These are phyloP conservation scores for Debaryomyces sp. DNA, from an alignment of 1,139 yeast genomes.

Conservation along the genomic window DNA sequence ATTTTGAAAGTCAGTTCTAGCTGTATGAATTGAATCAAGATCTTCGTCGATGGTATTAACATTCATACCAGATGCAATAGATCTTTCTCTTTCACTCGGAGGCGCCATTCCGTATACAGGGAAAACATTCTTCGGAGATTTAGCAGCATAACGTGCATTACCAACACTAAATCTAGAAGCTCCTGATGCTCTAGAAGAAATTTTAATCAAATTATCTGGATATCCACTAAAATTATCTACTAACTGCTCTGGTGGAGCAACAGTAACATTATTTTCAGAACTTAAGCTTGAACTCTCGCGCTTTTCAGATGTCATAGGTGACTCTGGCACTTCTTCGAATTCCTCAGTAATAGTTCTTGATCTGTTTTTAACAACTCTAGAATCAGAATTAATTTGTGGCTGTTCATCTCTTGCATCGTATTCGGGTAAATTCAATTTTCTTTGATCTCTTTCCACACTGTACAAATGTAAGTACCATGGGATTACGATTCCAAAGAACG, in stretches of 20 bases:
- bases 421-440: conserved; percentile 58
- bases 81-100: conserved; percentile 55
- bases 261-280: background rate
- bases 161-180: conserved; percentile 7
- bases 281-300: conserved; percentile 1
- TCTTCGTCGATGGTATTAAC: conserved; percentile 10
- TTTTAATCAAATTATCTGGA: conserved; percentile 6
- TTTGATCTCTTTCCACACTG: conserved; percentile 70
- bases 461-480: conserved; percentile 73
- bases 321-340: conserved; percentile 10
- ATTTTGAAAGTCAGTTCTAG: background rate
- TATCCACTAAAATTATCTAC: background rate
- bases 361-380: conserved; percentile 64
- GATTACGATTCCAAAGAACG: conserved; percentile 58
- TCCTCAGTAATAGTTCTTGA: conserved; percentile 8
- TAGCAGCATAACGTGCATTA: conserved; percentile 14
- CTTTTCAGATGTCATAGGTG: conserved; percentile 6
- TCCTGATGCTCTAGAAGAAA: conserved; percentile 3
- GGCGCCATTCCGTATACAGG: conserved; percentile 79
- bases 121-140: conserved; percentile 76
- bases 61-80: conserved; percentile 50
- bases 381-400: conserved; percentile 74
- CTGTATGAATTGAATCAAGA: conserved; percentile 1
- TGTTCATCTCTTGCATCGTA: conserved; percentile 77
- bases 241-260: background rate